Evolutionary conservation across 2,329 filamentous ascomycete species (phyloP), one percentile per base, ranked within the genome.

Genomic region (Curvularia sp.): DNA sequence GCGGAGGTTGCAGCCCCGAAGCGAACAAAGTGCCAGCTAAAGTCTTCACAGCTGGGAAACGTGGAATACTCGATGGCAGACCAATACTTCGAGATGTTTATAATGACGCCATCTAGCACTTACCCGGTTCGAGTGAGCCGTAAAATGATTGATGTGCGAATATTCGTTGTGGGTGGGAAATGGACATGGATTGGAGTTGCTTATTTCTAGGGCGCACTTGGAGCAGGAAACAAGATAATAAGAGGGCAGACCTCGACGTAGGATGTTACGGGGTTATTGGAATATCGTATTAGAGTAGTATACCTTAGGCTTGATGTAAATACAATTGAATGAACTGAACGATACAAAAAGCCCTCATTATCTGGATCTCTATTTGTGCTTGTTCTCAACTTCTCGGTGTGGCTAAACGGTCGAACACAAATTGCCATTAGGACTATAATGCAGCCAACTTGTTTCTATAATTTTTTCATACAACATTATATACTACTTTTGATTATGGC

Each of bases 31-130:
- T 80, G 49, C 86, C 88, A 1, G 86, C 81, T 63, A 88, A 85
- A 69, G 82, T 87, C 46, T 87, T 88, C 0, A 84, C 84, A 51
- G 85, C 84, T 63, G 82, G 79, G 10, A 71, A 81, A 55, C 79
- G 77, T 64, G 80, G 84, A 31, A 78, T 94, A 58, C 76, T 92
- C 65, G 88, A 86, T 58, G 86, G 85, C 35, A 87, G 87, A 69
- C 85, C 87, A 35, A 83, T 96, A 55, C 82, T 93, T 71, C 85
- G 86, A 72, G 89, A 94, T 81, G 88, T 97, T 63, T 81, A 93
- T 67, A 92, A 95, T 77, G 91, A 58, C 5, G 67, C 70, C 28
- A 55, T 69, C 8, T 61, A 49, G 24, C 24, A 24, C 9, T 8
- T 41, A 22, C 10, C 8, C 20, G n/a, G 22, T 7, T 20, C 24